phyloP scores from a whole-genome alignment of 306 rosid genomes.

The Elaeagnus macrophylla region DNA sequence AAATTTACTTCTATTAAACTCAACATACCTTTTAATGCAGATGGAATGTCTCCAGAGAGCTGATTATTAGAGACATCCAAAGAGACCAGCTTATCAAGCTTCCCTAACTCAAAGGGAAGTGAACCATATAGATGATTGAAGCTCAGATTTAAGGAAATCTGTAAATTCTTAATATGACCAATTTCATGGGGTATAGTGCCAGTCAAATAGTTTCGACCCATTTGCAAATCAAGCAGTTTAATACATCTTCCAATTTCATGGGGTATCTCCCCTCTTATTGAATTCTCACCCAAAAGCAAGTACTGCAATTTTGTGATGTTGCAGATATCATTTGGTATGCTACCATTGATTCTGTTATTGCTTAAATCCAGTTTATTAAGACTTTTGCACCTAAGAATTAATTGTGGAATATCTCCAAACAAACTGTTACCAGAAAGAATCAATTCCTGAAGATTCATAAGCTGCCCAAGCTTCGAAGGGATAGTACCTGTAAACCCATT shows the following conservation, averaged over 20 bases:
- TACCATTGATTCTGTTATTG: constrained; percentile 85
- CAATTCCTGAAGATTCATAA: constrained; percentile 83
- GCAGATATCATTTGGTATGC: constrained; percentile 78
- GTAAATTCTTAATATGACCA: constrained; percentile 89
- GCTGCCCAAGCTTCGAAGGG: constrained; percentile 71
- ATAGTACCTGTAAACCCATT: constrained; percentile 74
- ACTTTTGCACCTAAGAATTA: constrained; percentile 68
- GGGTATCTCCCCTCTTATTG: constrained; percentile 84
- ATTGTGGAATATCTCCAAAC: constrained; percentile 69
- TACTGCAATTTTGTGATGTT: constrained; percentile 76
- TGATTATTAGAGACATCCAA: constrained; percentile 80
- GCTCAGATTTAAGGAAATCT: constrained; percentile 90
- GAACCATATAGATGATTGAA: constrained; percentile 81
- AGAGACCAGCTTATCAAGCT: constrained; percentile 92
- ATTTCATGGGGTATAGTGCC: constrained; percentile 72
- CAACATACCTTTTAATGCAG: constrained; percentile 84
- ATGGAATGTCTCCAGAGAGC: constrained; percentile 69
- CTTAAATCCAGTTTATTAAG: constrained; percentile 94
- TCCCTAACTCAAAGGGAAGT: constrained; percentile 73
- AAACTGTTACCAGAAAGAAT: constrained; percentile 78
- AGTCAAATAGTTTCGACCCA: constrained; percentile 81
- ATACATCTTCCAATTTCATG: constrained; percentile 78
- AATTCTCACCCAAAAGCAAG: constrained; percentile 84
- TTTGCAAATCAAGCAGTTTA: constrained; percentile 71
- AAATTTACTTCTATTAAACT: constrained; percentile 97